These are phyloP conservation scores for Stemphylium lycopersici DNA, from an alignment of 2,329 filamentous ascomycete species.

Conservation along the genomic window DNA sequence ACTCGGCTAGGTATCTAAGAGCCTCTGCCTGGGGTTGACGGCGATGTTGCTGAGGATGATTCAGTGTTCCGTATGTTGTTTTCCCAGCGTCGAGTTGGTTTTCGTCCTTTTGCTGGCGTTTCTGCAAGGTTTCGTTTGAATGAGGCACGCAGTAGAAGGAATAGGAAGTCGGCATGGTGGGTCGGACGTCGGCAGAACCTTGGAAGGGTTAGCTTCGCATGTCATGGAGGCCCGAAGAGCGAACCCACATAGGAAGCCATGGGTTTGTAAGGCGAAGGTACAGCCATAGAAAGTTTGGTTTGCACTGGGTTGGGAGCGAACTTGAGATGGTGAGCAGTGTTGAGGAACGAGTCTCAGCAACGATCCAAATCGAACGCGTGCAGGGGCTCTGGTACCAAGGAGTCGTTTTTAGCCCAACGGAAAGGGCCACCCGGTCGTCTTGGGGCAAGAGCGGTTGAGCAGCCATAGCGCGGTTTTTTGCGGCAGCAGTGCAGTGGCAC, in stretches of 20 bases:
- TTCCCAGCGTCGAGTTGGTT: background rate
- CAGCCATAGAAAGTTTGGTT: background rate
- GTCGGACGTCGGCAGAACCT: background rate
- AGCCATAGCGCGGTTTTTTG: background rate
- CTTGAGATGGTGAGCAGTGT: background rate
- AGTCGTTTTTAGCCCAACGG: background rate
- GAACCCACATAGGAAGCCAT: background rate
- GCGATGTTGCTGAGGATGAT: too few relatives aligned
- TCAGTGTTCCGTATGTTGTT: too few relatives aligned
- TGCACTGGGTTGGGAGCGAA: background rate
- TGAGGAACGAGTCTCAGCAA: background rate
- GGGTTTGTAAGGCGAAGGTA: background rate
- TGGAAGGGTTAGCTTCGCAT: background rate
- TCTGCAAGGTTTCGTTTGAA: background rate
- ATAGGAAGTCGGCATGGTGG: background rate
- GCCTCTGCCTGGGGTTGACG: background rate
- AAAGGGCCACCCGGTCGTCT: slow-evolving; percentile 1
- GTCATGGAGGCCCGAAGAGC: background rate
- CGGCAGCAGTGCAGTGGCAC: background rate
- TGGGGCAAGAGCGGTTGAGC: slow-evolving; percentile 3
- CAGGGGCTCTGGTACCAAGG: slow-evolving; percentile 1
- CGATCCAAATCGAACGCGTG: background rate
- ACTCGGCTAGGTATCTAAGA: background rate
- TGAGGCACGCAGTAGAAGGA: background rate
- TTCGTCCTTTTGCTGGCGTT: background rate